These are phyloP conservation scores for Penicillium daleae DNA, from an alignment of 495 filamentous ascomycete species.

Conservation along the genomic window DNA sequence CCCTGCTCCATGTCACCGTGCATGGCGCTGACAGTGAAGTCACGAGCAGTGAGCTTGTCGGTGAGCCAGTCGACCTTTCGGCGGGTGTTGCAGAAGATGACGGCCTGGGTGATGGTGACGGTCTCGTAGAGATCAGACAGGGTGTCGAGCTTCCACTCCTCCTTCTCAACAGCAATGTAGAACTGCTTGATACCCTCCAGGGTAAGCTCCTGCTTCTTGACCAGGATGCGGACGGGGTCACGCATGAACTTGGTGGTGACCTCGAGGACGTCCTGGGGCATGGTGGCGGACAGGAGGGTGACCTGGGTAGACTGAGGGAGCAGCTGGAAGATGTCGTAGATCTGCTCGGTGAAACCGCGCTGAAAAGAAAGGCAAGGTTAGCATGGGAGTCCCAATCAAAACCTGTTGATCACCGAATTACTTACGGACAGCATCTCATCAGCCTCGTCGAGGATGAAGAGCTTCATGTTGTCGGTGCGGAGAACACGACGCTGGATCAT, in stretches of 20 bases:
- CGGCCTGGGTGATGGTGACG: constrained; percentile 97
- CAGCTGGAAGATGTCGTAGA: constrained; percentile 99
- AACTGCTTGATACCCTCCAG: constrained; percentile 99
- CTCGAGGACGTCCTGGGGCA: constrained; percentile 98
- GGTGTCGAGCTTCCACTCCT: constrained; percentile 99
- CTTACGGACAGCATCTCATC: constrained; percentile 97
- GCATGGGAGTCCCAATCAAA: not conserved
- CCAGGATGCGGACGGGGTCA: constrained; percentile 96
- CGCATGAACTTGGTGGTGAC: constrained; percentile 99
- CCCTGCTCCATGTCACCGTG: constrained; percentile 98
- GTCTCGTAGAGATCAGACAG: constrained; percentile 99
- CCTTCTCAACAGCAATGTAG: constrained; percentile 99
- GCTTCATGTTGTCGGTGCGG: constrained; percentile 96
- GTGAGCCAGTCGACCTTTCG: constrained; percentile 99
- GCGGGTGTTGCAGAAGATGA: constrained; percentile 99
- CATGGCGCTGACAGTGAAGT: constrained; percentile 99
- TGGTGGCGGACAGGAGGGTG: constrained; percentile 93
- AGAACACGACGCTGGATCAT: constrained; percentile 98
- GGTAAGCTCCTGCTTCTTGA: constrained; percentile 99
- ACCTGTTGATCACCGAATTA: constrained; percentile 18
- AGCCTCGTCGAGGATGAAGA: constrained; percentile 98
- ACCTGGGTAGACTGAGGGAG: constrained; percentile 98
- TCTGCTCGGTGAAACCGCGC: constrained; percentile 99
- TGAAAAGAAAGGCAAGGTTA: constrained; percentile 33
- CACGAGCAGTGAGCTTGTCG: constrained; percentile 95